phyloP scores from a whole-genome alignment of 1,284 basidiomycete genomes.

The Microbotryomycetes sp. region DNA sequence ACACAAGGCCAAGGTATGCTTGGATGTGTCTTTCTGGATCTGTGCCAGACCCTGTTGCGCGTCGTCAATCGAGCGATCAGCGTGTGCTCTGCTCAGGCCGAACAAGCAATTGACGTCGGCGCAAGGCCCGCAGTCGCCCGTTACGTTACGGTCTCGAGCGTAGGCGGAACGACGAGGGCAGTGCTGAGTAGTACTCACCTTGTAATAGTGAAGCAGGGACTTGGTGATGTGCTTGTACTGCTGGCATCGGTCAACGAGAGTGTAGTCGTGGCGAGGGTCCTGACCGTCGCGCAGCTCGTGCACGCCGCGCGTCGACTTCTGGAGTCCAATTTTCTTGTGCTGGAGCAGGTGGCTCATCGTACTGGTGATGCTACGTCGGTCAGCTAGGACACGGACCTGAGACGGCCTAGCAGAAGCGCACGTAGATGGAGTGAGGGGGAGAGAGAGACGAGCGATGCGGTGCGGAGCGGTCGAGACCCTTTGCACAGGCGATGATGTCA shows the following conservation, averaged over 20 bases:
- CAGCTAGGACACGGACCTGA: too few species aligned
- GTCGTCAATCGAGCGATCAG: not conserved
- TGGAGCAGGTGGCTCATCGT: slow-evolving; percentile 20
- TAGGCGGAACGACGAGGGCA: not conserved
- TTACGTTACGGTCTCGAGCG: not conserved
- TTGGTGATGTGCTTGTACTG: slow-evolving; percentile 33
- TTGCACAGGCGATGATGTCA: too few species aligned
- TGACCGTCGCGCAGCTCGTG: not conserved
- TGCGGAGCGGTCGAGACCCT: too few species aligned
- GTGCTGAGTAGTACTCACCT: slow-evolving; percentile 1
- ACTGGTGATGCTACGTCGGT: too few species aligned
- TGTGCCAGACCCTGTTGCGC: slow-evolving; percentile 26
- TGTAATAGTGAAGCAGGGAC: slow-evolving; percentile 27
- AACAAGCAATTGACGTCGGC: not conserved
- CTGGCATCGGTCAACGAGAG: slow-evolving; percentile 29
- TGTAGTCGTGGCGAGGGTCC: slow-evolving; percentile 18
- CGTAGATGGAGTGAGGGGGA: too few species aligned
- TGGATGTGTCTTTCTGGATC: slow-evolving; percentile 20
- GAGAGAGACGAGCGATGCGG: too few species aligned
- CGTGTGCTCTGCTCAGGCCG: not conserved
- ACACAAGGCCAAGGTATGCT: slow-evolving; percentile 21
- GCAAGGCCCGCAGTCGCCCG: not conserved
- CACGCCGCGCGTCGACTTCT: slow-evolving; percentile 25
- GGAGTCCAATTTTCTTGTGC: slow-evolving; percentile 23
- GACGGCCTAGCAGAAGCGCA: too few species aligned